phyloP scores from a whole-genome alignment of 2,329 filamentous ascomycete genomes.

The Penicillium brevicompactum region DNA sequence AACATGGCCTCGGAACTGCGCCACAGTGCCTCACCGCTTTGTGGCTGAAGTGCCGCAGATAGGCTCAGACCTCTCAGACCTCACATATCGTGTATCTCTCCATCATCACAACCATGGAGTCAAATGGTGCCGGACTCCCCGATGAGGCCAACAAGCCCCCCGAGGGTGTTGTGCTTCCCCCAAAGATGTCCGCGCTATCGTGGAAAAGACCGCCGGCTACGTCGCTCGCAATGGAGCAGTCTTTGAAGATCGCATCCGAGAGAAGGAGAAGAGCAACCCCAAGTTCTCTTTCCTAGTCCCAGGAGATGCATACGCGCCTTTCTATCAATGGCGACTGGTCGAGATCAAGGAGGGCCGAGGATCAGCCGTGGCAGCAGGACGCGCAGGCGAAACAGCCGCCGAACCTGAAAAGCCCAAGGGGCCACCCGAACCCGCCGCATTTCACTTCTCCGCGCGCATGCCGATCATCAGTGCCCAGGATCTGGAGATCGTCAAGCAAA shows the following conservation, averaged over 20 bases:
- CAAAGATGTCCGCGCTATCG: slow-evolving; percentile 76
- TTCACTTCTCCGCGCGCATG: slow-evolving; percentile 94
- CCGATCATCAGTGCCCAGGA: slow-evolving; percentile 96
- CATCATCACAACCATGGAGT: slow-evolving; percentile 37
- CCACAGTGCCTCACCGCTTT: background rate
- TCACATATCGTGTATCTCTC: slow-evolving; percentile 8
- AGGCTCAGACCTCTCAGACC: background rate
- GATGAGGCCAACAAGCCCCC: slow-evolving; percentile 75
- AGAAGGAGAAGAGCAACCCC: slow-evolving; percentile 80
- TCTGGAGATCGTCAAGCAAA: slow-evolving; percentile 71
- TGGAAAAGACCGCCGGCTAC: slow-evolving; percentile 95
- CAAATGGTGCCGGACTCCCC: slow-evolving; percentile 44
- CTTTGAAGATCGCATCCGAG: slow-evolving; percentile 81
- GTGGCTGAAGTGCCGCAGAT: slow-evolving; percentile 11
- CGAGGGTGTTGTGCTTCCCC: slow-evolving; percentile 83
- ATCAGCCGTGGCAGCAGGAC: slow-evolving; percentile 74
- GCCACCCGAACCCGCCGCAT: slow-evolving; percentile 81
- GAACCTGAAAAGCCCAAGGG: slow-evolving; percentile 72
- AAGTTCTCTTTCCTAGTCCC: slow-evolving; percentile 86
- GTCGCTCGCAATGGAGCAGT: slow-evolving; percentile 68
- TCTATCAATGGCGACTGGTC: slow-evolving; percentile 85
- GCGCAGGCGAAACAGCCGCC: slow-evolving; percentile 63
- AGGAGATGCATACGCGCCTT: slow-evolving; percentile 81
- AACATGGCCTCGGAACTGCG: slow-evolving; percentile 1
- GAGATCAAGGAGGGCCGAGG: slow-evolving; percentile 85